These are phyloP conservation scores for Penicillium brasilianum DNA, from an alignment of 2,329 filamentous ascomycete genomes.

Conservation along the genomic window DNA sequence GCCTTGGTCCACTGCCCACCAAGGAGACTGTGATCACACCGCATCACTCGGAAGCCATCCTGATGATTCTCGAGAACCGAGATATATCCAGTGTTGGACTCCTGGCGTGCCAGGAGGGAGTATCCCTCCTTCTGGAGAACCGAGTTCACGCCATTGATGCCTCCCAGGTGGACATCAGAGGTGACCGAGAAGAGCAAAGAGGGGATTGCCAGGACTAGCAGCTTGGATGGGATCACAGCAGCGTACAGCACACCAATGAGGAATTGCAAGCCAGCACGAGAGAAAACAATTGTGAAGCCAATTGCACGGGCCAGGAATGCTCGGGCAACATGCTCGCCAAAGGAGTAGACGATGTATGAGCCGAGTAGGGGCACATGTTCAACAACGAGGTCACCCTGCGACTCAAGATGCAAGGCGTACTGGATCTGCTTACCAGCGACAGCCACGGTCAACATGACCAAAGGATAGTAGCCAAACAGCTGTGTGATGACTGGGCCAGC, in stretches of 20 bases:
- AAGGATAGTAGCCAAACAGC: constrained; percentile 70
- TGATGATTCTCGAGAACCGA: constrained; percentile 80
- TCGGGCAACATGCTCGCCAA: constrained; percentile 49
- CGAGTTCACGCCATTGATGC: constrained; percentile 67
- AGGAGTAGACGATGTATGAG: constrained; percentile 68
- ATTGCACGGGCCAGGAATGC: constrained; percentile 56
- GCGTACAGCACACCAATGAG: constrained; percentile 69
- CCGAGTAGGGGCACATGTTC: constrained; percentile 69
- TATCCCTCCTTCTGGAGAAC: constrained; percentile 70
- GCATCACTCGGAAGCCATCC: constrained; percentile 76
- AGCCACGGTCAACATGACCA: constrained; percentile 68
- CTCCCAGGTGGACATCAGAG: constrained; percentile 74
- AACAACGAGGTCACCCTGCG: constrained; percentile 61
- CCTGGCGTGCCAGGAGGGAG: constrained; percentile 76
- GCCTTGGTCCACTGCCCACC: constrained; percentile 83
- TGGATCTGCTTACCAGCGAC: constrained; percentile 70
- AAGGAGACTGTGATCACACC: constrained; percentile 91
- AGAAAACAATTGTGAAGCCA: constrained; percentile 67
- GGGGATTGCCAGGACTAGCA: constrained; percentile 70
- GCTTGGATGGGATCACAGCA: constrained; percentile 69
- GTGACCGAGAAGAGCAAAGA: constrained; percentile 67
- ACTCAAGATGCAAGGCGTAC: constrained; percentile 58
- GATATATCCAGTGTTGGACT: constrained; percentile 89
- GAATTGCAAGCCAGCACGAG: constrained; percentile 74
- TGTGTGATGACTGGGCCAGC: constrained; percentile 80